Base-by-base conservation (phyloP, 345 rosid species). In the Toxicodendron radicans region DNA sequence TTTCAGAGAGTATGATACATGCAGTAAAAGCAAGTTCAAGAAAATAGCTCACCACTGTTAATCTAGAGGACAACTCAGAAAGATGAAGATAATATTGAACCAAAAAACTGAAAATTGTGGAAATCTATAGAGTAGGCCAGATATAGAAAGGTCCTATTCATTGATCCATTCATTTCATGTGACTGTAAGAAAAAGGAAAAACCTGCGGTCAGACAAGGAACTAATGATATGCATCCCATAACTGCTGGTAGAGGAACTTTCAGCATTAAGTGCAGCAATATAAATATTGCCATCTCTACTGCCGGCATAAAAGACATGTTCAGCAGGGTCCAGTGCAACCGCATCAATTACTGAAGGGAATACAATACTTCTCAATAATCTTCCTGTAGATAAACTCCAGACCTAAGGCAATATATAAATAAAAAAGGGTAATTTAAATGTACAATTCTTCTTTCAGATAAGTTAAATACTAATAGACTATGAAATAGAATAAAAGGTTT, bases 251-350 rank as follows among this genome's bases (percentile, higher is more conserved):
- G 86, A 81, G 38, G 82, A 73, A 73, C 89, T 81, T 76, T 83
- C 88, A 46, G 90, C 86, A 77, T 81, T 78, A 63, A 93, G 84
- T 9, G 92, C 92, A 70, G 88, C 92, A 27, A 95, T 61, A 68
- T 93, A 88, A 72, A 93, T 90, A 65, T 84, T 85, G 30, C 99
- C 92, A 81, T 93, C 98, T 77, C 79, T 82, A 56, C 91, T 68
- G 63, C 98, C 99, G 64, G 97, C 99, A 87, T 89, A 91, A 79
- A 95, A 93, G 68, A 90, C 87, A 77, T 80, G 80, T 76, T 91
- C 94, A 21, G 87, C 90, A 78, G 99, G 97, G 76, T 93, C 96
- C 79, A 95, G 75, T 13, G 88, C 88, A 64, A 95, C 76, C 61
- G 93, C 86, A 85, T 91, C 91, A 73, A 95, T 91, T 66, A 81